Percentiles rank a stretch among this genome's conserved stretches.
phyloP scores from a whole-genome alignment of 805 yeast species.

The Pichia manshurica region DNA sequence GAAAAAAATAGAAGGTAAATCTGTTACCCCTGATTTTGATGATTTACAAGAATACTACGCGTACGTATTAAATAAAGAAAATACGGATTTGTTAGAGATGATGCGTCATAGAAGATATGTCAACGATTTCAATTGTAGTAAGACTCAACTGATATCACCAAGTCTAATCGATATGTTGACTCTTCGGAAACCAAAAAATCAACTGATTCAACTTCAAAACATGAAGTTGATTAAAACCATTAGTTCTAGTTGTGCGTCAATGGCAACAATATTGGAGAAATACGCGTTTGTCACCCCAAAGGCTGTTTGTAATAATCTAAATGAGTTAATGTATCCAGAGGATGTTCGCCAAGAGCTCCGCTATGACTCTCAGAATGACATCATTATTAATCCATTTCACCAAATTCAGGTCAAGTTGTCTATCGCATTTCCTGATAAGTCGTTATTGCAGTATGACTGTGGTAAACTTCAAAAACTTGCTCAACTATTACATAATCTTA shows the following conservation, averaged over 20 bases:
- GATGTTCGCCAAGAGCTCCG: constrained; percentile 27
- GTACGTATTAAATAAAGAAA: constrained; percentile 46
- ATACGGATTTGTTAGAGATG: constrained; percentile 45
- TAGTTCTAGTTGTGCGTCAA: constrained; percentile 32
- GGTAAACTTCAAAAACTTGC: constrained; percentile 92
- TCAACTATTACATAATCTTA: constrained; percentile 63
- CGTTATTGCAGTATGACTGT: constrained; percentile 88
- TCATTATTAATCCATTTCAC: constrained; percentile 54
- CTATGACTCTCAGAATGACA: constrained; percentile 25
- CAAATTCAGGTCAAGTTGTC: constrained; percentile 79
- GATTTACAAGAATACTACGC: constrained; percentile 56
- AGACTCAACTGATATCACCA: constrained; percentile 62
- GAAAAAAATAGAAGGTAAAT: constrained; percentile 28
- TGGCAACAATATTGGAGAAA: constrained; percentile 56
- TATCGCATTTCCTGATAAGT: constrained; percentile 94
- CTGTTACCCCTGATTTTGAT: constrained; percentile 27
- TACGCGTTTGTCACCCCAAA: constrained; percentile 86
- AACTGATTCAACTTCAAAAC: constrained; percentile 24
- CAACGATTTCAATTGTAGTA: constrained; percentile 59
- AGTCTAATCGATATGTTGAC: constrained; percentile 44
- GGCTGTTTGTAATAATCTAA: constrained; percentile 71
- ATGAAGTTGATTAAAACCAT: constrained; percentile 38
- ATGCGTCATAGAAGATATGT: constrained; percentile 54
- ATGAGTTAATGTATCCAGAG: constrained; percentile 43
- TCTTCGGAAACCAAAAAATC: constrained; percentile 27